Evolutionary conservation across 176 grass and related monocot species (phyloP), one percentile per base, ranked within the genome.

Genomic region (Tuctoria greenei): DNA sequence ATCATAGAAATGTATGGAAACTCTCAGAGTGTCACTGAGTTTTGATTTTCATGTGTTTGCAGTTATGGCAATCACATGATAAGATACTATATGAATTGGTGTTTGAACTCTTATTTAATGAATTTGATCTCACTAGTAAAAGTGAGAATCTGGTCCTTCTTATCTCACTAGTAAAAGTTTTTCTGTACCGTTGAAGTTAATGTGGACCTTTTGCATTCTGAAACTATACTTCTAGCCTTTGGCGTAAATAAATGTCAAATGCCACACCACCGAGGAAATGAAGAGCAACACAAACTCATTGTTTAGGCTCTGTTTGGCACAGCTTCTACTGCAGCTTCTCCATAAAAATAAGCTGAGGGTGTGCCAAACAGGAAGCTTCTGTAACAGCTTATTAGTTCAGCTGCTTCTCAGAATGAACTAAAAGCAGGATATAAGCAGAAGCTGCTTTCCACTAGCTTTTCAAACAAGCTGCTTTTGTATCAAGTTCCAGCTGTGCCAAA

Each of bases 51-150:
- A 13, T 49, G 59, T 34, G 46, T 64, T 31, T 3, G 8, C 46
- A 23, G 45, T 26, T 76, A 13, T 62, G 28, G 73, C 18, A 4
- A 46, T 35, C 11, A 34, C 75, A 74, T 78, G 10, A 4, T 59
- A 79, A 47, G 49, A 4, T 71, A 45, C 82, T 59, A 5, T 49
- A 27, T 44, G 16, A 34, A 64, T 60, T 42, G 62, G 42, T 81
- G 54, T 75, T 36, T 64, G 10, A 76, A 55, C 45, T 86, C 21
- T 52, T 55, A 36, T 69, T 47, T 63, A 20, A 12, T 20, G 7
- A 43, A 36, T 54, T 55, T 68, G 54, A 66, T 42, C 69, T 75
- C 69, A 37, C 26, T 46, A 42, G 20, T 68, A 43, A 63, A 44
- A 42, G 5, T 8, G n/a, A n/a, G n/a, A n/a, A n/a, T 54, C 4